These are phyloP conservation scores for Saccharomyces hybrid DNA, from an alignment of 1,139 yeast genomes.

Conservation along the genomic window DNA sequence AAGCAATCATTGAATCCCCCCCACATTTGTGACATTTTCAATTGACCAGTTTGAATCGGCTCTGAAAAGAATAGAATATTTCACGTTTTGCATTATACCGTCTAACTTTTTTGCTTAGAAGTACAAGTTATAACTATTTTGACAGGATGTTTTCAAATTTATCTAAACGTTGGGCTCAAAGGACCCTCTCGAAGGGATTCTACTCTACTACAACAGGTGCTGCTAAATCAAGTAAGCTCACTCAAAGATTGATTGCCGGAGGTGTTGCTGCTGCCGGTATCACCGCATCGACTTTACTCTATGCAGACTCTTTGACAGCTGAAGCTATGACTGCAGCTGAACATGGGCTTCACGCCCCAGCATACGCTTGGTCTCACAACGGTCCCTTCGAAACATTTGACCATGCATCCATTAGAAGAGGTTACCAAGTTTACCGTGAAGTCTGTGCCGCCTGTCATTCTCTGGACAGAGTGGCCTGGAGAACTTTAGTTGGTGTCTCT, in stretches of 20 bases:
- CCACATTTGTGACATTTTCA: background rate
- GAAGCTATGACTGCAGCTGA: slow-evolving; percentile 98
- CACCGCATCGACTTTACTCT: slow-evolving; percentile 66
- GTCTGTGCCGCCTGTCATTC: slow-evolving; percentile 99
- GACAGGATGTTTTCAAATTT: slow-evolving; percentile 9
- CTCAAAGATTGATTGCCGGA: slow-evolving; percentile 29
- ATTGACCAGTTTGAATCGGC: slow-evolving; percentile 4
- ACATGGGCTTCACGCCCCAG: slow-evolving; percentile 96
- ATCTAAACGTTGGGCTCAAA: slow-evolving; percentile 10
- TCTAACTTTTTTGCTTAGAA: background rate
- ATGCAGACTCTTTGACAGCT: slow-evolving; percentile 75
- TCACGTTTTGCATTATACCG: slow-evolving; percentile 1
- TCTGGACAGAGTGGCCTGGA: slow-evolving; percentile 95
- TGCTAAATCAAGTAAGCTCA: slow-evolving; percentile 3
- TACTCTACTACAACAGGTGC: slow-evolving; percentile 4
- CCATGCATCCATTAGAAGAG: slow-evolving; percentile 96
- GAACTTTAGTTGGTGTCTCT: slow-evolving; percentile 94
- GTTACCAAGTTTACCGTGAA: slow-evolving; percentile 97
- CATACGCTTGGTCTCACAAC: slow-evolving; percentile 86
- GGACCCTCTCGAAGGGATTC: slow-evolving; percentile 8
- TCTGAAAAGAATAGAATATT: background rate
- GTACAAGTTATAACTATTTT: background rate
- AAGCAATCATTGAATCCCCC: background rate
- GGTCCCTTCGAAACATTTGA: slow-evolving; percentile 90
- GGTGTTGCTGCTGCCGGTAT: slow-evolving; percentile 56